These are phyloP conservation scores for Apodospora peruviana DNA, from an alignment of 495 filamentous ascomycete species.

Conservation along the genomic window DNA sequence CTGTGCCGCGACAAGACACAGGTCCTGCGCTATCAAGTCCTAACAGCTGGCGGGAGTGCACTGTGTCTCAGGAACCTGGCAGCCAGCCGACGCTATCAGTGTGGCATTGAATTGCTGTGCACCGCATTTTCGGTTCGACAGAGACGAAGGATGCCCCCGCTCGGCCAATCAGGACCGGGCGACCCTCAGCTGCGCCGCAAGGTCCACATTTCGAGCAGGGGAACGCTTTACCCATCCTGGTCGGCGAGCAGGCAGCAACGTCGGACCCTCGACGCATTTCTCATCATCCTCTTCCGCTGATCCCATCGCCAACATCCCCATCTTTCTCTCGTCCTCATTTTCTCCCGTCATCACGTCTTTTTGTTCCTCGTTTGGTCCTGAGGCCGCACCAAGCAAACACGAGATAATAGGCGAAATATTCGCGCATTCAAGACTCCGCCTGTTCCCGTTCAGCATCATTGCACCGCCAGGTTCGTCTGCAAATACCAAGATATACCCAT, in stretches of 20 bases:
- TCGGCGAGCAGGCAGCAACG: constrained; percentile 28
- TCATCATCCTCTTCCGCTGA: constrained; percentile 22
- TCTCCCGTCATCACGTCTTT: neutral
- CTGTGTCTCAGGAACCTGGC: constrained; percentile 2
- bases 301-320: constrained; percentile 8
- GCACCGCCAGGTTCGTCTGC: no score
- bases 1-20: neutral
- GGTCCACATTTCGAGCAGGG: constrained; percentile 11
- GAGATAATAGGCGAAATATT: no score
- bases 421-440: no score
- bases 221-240: constrained; percentile 17
- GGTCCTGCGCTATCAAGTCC: constrained; percentile 10
- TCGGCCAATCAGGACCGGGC: constrained; percentile 15
- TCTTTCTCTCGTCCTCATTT: neutral
- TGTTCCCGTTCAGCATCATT: no score
- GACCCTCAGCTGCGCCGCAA: constrained; percentile 21
- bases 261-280: constrained; percentile 25
- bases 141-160: constrained; percentile 20
- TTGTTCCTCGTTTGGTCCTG: constrained; percentile 8
- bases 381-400: no score
- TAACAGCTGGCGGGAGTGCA: neutral
- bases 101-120: constrained; percentile 19
- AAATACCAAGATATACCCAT: neutral
- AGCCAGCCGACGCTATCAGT: constrained; percentile 12
- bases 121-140: constrained; percentile 9